Evolutionary conservation across 192 early-diverging fungal species (phyloP).

Genomic region (Coemansia sp.): DNA sequence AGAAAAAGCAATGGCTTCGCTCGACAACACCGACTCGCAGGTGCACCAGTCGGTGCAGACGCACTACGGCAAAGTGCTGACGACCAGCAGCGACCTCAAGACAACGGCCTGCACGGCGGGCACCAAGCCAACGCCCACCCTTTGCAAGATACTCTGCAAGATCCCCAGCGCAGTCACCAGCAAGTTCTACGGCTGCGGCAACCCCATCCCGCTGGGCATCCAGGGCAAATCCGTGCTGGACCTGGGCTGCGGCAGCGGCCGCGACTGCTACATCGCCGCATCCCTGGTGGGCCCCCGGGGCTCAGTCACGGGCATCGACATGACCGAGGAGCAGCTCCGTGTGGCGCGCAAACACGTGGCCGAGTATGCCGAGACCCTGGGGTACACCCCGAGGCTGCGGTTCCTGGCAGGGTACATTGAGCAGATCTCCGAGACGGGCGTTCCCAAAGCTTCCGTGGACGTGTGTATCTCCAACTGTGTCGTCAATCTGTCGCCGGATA

Average conservation of each 20-base stretch:
- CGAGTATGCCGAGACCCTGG: constrained; percentile 20
- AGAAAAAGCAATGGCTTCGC: background rate
- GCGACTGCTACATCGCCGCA: constrained; percentile 52
- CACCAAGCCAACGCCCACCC: constrained; percentile 5
- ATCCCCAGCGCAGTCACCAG: constrained; percentile 32
- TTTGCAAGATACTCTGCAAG: constrained; percentile 10
- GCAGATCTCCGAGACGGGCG: constrained; percentile 14
- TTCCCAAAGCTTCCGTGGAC: constrained; percentile 23
- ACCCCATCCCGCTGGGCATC: constrained; percentile 45
- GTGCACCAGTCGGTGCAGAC: constrained; percentile 24
- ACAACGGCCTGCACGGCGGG: constrained; percentile 28
- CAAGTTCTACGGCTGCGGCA: constrained; percentile 47
- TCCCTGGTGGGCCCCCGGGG: constrained; percentile 39
- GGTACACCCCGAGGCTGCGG: constrained; percentile 34
- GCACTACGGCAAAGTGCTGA: constrained; percentile 39
- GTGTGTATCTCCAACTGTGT: constrained; percentile 48
- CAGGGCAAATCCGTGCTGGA: constrained; percentile 41
- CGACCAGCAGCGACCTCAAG: constrained; percentile 19
- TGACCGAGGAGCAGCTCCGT: constrained; percentile 11
- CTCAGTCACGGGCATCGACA: constrained; percentile 43
- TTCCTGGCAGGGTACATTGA: constrained; percentile 50
- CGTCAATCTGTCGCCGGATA: constrained; percentile 51
- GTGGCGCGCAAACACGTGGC: constrained; percentile 22
- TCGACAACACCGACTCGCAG: constrained; percentile 6
- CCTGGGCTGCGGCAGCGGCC: constrained; percentile 46